These are phyloP conservation scores for Arctium minus DNA, from an alignment of 129 eudicot genomes.

Conservation along the genomic window DNA sequence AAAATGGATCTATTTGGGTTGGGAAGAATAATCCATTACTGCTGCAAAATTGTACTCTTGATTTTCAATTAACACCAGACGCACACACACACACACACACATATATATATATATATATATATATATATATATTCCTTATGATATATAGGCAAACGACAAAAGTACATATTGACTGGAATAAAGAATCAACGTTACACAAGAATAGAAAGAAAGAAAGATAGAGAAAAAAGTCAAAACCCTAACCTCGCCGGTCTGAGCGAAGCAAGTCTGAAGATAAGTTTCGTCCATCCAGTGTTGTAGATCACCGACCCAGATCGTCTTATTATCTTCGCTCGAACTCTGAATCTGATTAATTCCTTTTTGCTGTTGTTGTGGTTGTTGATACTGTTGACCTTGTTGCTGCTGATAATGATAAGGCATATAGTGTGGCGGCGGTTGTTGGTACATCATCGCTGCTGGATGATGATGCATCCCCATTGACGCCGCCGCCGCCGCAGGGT, in stretches of 20 bases:
- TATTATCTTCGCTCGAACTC: constrained; percentile 47
- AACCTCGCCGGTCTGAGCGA: constrained; percentile 64
- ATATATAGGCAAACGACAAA: constrained; percentile 13
- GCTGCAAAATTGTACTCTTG: constrained; percentile 19
- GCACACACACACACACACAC: too few species aligned
- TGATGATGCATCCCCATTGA: constrained; percentile 43
- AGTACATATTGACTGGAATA: constrained; percentile 25
- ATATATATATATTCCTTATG: neutral
- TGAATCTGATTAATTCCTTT: constrained; percentile 44
- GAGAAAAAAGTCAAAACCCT: constrained; percentile 22
- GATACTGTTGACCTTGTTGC: constrained; percentile 24
- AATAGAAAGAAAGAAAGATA: constrained; percentile 6
- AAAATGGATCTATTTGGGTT: neutral
- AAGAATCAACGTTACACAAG: constrained; percentile 19
- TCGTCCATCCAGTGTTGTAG: constrained; percentile 76
- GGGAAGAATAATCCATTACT: neutral
- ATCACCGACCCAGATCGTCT: constrained; percentile 74
- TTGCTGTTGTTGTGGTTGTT: constrained; percentile 20
- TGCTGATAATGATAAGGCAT: constrained; percentile 53
- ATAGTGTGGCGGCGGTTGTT: constrained; percentile 42
- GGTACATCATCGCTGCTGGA: constrained; percentile 45
- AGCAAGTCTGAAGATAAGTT: constrained; percentile 46
- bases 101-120: neutral
- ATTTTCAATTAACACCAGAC: constrained; percentile 5
- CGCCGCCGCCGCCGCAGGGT: constrained; percentile 28